Percentiles rank a stretch among this genome's conserved stretches.
Evolutionary conservation across 2,329 filamentous ascomycete species (phyloP).

Genomic region (Colletotrichum graminicola): DNA sequence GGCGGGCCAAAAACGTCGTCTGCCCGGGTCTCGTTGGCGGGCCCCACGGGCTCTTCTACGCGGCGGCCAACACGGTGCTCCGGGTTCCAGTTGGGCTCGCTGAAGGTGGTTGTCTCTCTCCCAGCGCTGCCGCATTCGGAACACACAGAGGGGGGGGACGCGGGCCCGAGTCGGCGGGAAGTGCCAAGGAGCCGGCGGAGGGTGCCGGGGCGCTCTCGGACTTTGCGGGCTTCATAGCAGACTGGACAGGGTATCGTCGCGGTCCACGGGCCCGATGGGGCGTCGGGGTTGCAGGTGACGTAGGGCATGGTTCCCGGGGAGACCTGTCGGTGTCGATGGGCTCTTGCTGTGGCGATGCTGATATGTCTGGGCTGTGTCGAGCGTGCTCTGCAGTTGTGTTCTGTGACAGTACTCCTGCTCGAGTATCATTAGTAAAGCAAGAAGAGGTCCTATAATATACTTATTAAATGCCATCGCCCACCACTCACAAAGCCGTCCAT

Average conservation of each 20-base stretch:
- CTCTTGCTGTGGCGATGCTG: background rate
- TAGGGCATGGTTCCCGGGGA: background rate
- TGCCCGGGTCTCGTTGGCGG: constrained; percentile 2
- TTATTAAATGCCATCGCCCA: background rate
- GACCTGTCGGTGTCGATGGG: background rate
- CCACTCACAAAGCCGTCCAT: background rate
- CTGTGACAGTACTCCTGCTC: background rate
- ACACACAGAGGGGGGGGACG: constrained; percentile 4
- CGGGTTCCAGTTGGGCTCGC: background rate
- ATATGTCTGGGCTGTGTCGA: background rate
- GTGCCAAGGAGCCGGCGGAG: background rate
- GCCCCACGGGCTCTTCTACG: background rate
- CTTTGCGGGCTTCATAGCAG: constrained; percentile 7
- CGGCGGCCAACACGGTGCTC: background rate
- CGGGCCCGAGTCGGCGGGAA: background rate
- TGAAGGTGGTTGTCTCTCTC: background rate
- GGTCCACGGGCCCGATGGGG: constrained; percentile 1
- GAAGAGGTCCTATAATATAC: too few species aligned
- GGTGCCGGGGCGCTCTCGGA: background rate
- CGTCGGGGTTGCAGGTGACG: background rate
- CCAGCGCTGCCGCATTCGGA: constrained; percentile 13
- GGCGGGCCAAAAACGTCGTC: constrained; percentile 9
- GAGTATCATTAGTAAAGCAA: background rate
- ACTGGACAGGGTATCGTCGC: background rate
- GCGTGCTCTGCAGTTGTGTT: background rate